Evolutionary conservation across 495 filamentous ascomycete genomes (phyloP), one percentile per base, ranked within the genome.

Genomic region (Aspergillus avenaceus): DNA sequence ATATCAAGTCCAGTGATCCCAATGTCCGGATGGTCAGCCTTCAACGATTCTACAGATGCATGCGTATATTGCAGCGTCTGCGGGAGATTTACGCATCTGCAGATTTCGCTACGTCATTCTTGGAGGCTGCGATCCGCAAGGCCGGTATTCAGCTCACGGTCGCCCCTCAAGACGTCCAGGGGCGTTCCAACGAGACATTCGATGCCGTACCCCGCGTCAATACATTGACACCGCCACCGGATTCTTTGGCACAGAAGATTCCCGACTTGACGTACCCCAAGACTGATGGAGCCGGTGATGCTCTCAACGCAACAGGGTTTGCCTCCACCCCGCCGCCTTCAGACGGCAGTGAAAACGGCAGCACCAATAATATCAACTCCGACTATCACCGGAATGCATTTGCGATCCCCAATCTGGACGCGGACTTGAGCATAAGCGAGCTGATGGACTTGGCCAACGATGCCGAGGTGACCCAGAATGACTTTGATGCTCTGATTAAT

Each of bases 31-130:
- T 83, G 50, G 70, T 80, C 27, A 87, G 85, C 48, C 73, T 87
- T 41, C 79, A 84, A 42, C 86, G 88, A 42, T 95, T 95, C 71
- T 84, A 81, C 60, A 80, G 89, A 60, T 93, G 90, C 72, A 91
- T 93, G 85, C 79, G 81, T 31, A 88, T 92, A 45, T 82, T 96
- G 67, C 79, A 87, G 57, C 80, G 80, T 40, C 77, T 96, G 12
- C 83, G 87, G 24, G 87, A 91, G 51, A 90, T 84, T 46, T 95
- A 96, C 61, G 82, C 90, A 1, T 88, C 88, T 0, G 90, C 90
- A 24, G 89, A 93, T 64, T 95, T 89, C 58, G 87, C 87, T 16
- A 88, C 83, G 2, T 84, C 85, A 12, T 95, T 96, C 72, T 73
- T 96, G 18, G 85, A 93, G 58, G 87, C 87, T 4, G 88, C 89